phyloP scores from a whole-genome alignment of 2,329 filamentous ascomycete genomes.

The Shiraia sp. region DNA sequence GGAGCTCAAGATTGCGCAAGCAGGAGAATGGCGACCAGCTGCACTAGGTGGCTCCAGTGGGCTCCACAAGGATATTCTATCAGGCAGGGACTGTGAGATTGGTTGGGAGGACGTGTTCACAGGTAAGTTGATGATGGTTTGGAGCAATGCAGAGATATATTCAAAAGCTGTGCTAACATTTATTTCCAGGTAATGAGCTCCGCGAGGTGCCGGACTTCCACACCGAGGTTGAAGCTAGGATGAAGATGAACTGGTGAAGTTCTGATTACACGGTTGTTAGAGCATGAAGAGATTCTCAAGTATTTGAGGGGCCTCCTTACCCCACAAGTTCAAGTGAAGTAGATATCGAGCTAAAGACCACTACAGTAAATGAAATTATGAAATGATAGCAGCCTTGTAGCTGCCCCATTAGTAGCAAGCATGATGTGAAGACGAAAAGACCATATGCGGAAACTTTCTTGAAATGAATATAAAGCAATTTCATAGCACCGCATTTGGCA shows the following conservation, averaged over 20 bases:
- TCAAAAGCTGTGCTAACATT: constrained; percentile 14
- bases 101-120: constrained; percentile 94
- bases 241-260: constrained; percentile 70
- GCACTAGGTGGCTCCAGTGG: constrained; percentile 67
- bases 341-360: background rate
- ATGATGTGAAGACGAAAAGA: no score
- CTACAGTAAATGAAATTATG: background rate
- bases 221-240: constrained; percentile 90
- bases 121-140: constrained; percentile 53
- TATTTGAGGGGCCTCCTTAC: background rate
- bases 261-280: background rate
- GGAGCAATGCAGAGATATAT: background rate
- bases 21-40: constrained; percentile 78
- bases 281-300: background rate
- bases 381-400: background rate
- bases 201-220: constrained; percentile 75
- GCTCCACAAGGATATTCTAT: constrained; percentile 88
- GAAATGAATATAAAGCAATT: no score
- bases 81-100: constrained; percentile 74
- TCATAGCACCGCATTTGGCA: background rate
- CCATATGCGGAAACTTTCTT: no score
- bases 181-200: constrained; percentile 64
- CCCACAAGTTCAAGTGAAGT: background rate
- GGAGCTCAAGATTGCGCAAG: constrained; percentile 87
- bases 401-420: background rate